Percentiles rank a stretch among this genome's conserved stretches.
Conservation (phyloP, 805 yeast genomes). For the Candida multigemmis region DNA sequence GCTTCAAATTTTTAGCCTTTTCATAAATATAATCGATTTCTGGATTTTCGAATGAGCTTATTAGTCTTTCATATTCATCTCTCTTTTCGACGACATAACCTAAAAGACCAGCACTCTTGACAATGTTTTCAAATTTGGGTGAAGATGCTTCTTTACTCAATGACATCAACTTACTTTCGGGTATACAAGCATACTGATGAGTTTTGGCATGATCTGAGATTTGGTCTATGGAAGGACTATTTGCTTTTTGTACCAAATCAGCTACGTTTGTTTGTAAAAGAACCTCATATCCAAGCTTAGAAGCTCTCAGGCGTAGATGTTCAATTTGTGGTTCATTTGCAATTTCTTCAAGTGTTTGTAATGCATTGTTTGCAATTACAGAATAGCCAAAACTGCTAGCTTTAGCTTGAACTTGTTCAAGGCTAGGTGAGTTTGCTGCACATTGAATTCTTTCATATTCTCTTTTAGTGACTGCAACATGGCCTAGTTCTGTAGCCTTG, state of each 20-base stretch:
- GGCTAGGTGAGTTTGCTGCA: conserved; percentile 9
- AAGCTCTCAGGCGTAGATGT: conserved; percentile 7
- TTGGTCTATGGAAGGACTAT: no score
- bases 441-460: conserved; percentile 8
- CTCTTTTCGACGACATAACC: no score
- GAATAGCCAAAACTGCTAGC: conserved; percentile 6
- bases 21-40: conserved; percentile 9
- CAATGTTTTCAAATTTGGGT: no score
- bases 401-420: conserved; percentile 8
- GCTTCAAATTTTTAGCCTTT: conserved; percentile 9
- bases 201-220: no score
- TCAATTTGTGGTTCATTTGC: conserved; percentile 9
- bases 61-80: conserved; percentile 14
- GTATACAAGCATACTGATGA: no score
- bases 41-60: conserved; percentile 14
- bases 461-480: conserved; percentile 8
- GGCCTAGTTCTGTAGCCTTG: conserved; percentile 11
- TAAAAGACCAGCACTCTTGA: no score
- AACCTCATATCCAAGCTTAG: no score
- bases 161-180: no score
- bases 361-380: neutral
- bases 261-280: no score
- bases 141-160: no score
- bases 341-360: conserved; percentile 2
- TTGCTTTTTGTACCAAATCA: no score